phyloP scores from a whole-genome alignment of 2,329 filamentous ascomycete genomes.

The Aspergillus quadricinctus region DNA sequence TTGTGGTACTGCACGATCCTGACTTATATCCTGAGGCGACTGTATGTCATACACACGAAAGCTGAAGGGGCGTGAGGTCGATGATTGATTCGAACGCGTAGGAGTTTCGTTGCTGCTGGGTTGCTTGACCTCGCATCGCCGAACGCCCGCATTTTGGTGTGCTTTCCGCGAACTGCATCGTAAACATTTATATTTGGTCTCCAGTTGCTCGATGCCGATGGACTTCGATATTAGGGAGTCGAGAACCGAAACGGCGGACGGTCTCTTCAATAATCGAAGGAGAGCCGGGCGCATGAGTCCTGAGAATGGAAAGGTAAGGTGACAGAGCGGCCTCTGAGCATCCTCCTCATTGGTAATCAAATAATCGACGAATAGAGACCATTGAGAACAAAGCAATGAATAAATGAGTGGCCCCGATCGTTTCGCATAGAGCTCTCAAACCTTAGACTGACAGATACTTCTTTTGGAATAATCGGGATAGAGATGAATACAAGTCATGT shows the following conservation, averaged over 20 bases:
- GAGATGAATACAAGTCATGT: slow-evolving; percentile 3
- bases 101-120: slow-evolving; percentile 1
- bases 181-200: slow-evolving; percentile 22
- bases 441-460: background rate
- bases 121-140: slow-evolving; percentile 4
- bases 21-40: slow-evolving; percentile 6
- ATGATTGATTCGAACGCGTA: slow-evolving; percentile 3
- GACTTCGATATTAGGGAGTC: slow-evolving; percentile 28
- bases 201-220: slow-evolving; percentile 31
- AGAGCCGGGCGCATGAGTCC: slow-evolving; percentile 41
- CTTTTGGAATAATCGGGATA: slow-evolving; percentile 6
- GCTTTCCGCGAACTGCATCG: slow-evolving; percentile 23
- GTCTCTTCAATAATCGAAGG: slow-evolving; percentile 40
- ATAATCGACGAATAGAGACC: background rate
- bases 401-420: background rate
- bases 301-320: slow-evolving; percentile 14
- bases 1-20: background rate
- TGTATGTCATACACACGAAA: slow-evolving; percentile 28
- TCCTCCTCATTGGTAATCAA: slow-evolving; percentile 19
- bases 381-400: slow-evolving; percentile 1
- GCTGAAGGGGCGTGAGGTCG: slow-evolving; percentile 12
- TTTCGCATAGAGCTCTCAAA: slow-evolving; percentile 1
- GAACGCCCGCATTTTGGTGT: slow-evolving; percentile 4
- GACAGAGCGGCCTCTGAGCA: slow-evolving; percentile 20
- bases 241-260: slow-evolving; percentile 37